Conservation (phyloP, 345 rosid genomes). For the Moringa oleifera region DNA sequence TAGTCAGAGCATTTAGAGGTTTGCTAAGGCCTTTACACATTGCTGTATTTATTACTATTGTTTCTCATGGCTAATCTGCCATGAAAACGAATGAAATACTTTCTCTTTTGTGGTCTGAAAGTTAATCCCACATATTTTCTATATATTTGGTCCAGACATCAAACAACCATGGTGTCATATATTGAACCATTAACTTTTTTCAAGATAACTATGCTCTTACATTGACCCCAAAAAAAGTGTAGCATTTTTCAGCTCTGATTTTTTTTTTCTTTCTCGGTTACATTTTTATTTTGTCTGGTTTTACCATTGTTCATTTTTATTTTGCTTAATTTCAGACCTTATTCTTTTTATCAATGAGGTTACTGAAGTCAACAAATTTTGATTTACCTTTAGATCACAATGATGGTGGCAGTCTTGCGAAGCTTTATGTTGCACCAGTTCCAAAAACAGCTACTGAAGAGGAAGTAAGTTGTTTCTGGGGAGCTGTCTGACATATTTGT, state of each 20-base stretch:
- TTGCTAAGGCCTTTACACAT: too few relatives aligned
- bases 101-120: too few relatives aligned
- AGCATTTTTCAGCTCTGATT: neutral
- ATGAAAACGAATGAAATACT: too few relatives aligned
- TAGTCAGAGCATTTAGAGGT: too few relatives aligned
- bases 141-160: too few relatives aligned
- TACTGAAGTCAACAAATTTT: conserved; percentile 2
- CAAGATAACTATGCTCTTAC: neutral
- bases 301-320: neutral
- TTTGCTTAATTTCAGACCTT: neutral
- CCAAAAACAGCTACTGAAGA: conserved; percentile 49
- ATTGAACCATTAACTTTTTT: too few relatives aligned
- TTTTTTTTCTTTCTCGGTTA: too few relatives aligned
- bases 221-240: neutral
- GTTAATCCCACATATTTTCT: too few relatives aligned
- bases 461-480: conserved; percentile 41
- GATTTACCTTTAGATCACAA: conserved; percentile 33
- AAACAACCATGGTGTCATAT: too few relatives aligned
- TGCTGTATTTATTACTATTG: too few relatives aligned
- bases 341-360: neutral
- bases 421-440: conserved; percentile 64
- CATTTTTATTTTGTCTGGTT: neutral
- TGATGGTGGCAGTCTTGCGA: conserved; percentile 39
- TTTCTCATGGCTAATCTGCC: too few relatives aligned
- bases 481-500: neutral